Evolutionary conservation across 495 filamentous ascomycete genomes (phyloP).

Genomic region (Penicillium dipodomyicola): DNA sequence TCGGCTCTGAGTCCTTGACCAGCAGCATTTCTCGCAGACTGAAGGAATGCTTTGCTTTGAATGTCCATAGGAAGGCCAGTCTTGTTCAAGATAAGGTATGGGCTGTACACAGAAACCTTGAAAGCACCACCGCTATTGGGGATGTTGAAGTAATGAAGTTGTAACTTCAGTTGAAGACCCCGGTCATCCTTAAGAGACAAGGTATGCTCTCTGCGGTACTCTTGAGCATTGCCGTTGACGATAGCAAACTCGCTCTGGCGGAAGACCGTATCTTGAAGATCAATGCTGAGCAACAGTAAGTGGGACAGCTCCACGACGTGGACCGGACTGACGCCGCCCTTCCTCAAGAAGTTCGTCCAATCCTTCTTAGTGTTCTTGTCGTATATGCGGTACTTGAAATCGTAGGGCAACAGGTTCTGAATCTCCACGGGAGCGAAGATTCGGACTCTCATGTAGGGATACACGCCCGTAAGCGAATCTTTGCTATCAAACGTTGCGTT

Average conservation of each 20-base stretch:
- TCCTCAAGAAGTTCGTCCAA: constrained; percentile 96
- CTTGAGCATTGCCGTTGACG: constrained; percentile 86
- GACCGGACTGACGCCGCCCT: constrained; percentile 92
- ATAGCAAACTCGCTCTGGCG: constrained; percentile 94
- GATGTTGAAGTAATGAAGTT: constrained; percentile 89
- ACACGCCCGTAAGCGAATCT: constrained; percentile 74
- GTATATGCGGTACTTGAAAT: constrained; percentile 99
- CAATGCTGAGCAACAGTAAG: constrained; percentile 83
- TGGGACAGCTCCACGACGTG: constrained; percentile 96
- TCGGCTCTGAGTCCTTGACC: constrained; percentile 65
- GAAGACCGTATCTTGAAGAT: constrained; percentile 94
- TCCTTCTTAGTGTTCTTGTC: constrained; percentile 97
- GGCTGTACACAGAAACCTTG: constrained; percentile 88
- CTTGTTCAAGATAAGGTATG: constrained; percentile 92
- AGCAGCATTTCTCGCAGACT: constrained; percentile 75
- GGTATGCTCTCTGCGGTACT: constrained; percentile 77
- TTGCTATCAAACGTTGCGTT: constrained; percentile 78
- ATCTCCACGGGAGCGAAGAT: constrained; percentile 89
- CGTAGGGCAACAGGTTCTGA: constrained; percentile 91
- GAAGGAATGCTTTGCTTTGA: constrained; percentile 82
- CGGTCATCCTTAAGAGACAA: constrained; percentile 81
- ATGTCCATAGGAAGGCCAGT: constrained; percentile 88
- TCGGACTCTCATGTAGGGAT: constrained; percentile 91
- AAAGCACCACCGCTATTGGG: constrained; percentile 94
- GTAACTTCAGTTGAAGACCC: constrained; percentile 73